Base-by-base conservation (phyloP, 2,329 filamentous ascomycete species). In the Aspergillus piperis region DNA sequence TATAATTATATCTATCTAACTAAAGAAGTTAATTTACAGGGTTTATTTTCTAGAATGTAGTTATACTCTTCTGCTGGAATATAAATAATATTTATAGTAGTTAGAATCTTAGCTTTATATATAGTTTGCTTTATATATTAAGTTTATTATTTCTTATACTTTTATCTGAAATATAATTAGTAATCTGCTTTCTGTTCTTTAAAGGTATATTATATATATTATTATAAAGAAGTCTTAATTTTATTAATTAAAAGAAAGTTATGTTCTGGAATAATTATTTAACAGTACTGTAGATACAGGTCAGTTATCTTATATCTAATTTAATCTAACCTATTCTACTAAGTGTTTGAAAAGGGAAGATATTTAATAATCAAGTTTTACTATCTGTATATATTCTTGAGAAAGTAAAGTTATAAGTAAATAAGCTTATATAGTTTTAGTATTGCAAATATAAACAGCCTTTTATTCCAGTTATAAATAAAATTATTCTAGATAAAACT, bases 1-100 rank as follows among this genome's bases (percentile, higher is more conserved):
- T 0, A 30, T 30, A 30, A 30, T 3, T 2, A 30, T 0, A 2
- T 2, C 8, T 30, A 30, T 2, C 8, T 30, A 1, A 30, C 1
- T 30, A 30, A 4, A 30, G 8, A 30, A 30, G 27, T 30, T 8
- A 4, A 30, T 30, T 30, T 30, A 0, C 1, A 30, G 27, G 3
- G 8, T 30, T 2, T 2, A 3, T 30, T 4, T 30, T 30, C 8
- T 2, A 0, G 27, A 8, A 30, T 2, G 1, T 30, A 30, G 0
- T 30, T 8, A 30, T 0, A 30, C 27, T 30, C 27, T 30, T 30
- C 27, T 30, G 1, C 27, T 30, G 2, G 3, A 2, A 8, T 30
- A 30, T 8, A 30, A 30, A 1, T 30, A 0, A 30, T 2, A 2
- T 8, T 30, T 30, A 30, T 8, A 30, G 27, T 3, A 30, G 0